Evolutionary conservation across 1,284 basidiomycete genomes (phyloP).

Genomic region (Afroboletus lepidellus): DNA sequence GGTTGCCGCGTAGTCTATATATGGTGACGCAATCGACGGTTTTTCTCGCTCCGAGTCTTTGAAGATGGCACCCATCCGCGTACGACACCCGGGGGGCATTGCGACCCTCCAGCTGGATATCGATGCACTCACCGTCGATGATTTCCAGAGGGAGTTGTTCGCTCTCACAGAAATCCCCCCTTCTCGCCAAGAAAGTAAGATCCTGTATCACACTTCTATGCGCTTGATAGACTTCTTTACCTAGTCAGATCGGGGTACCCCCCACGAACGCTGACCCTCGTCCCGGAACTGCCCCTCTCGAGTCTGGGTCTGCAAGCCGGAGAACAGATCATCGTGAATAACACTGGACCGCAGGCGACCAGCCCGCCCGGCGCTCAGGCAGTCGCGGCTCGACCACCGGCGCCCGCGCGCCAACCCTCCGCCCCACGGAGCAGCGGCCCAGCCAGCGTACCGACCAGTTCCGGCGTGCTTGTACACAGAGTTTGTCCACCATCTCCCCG

Average conservation of each 20-base stretch:
- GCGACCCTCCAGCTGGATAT: slow-evolving; percentile 72
- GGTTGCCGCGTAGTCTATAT: slow-evolving; percentile 16
- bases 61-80: slow-evolving; percentile 63
- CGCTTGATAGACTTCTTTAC: background rate
- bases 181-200: slow-evolving; percentile 74
- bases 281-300: slow-evolving; percentile 69
- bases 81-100: slow-evolving; percentile 81
- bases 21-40: slow-evolving; percentile 16
- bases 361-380: slow-evolving; percentile 9
- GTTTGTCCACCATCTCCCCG: slow-evolving; percentile 36
- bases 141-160: slow-evolving; percentile 72
- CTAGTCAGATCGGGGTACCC: slow-evolving; percentile 87
- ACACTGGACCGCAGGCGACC: slow-evolving; percentile 36
- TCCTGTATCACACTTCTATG: background rate
- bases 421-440: slow-evolving; percentile 40
- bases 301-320: slow-evolving; percentile 75
- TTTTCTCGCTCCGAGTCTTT: background rate
- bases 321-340: slow-evolving; percentile 81
- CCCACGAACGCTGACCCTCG: slow-evolving; percentile 64
- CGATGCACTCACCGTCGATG: slow-evolving; percentile 61
- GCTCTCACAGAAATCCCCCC: slow-evolving; percentile 68
- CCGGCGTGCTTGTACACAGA: slow-evolving; percentile 67
- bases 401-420: slow-evolving; percentile 12
- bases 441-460: slow-evolving; percentile 53
- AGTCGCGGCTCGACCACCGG: slow-evolving; percentile 9